phyloP scores from a whole-genome alignment of 2,329 filamentous ascomycete genomes.

The Coniella vitis region DNA sequence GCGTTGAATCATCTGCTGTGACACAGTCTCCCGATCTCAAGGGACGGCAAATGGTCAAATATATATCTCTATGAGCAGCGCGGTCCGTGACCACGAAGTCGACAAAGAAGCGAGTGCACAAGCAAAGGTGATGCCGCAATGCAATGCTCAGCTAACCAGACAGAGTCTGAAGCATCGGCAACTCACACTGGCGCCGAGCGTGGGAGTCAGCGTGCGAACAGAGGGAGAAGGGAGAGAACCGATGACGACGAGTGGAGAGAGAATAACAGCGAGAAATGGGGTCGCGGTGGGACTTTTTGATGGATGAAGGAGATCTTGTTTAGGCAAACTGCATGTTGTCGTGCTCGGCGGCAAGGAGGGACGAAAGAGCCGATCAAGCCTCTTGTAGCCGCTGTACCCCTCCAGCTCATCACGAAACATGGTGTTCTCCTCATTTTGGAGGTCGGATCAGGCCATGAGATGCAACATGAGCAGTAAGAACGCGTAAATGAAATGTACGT shows the following conservation, averaged over 20 bases:
- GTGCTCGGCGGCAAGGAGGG: constrained; percentile 8
- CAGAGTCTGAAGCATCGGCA: neutral
- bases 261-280: neutral
- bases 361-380: constrained; percentile 12
- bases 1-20: constrained; percentile 8
- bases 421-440: neutral
- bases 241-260: neutral
- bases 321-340: neutral
- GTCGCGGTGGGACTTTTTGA: neutral
- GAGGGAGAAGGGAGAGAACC: neutral
- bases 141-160: neutral
- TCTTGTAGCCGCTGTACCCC: neutral
- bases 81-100: too few relatives aligned
- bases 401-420: neutral
- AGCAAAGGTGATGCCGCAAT: neutral
- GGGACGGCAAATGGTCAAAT: neutral
- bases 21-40: neutral
- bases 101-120: neutral
- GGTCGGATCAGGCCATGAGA: constrained; percentile 6
- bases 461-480: constrained; percentile 2
- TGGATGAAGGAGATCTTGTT: constrained; percentile 5
- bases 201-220: neutral
- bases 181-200: constrained; percentile 1
- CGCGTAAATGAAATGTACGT: neutral
- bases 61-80: neutral